phyloP scores from a whole-genome alignment of 768 basidiomycete species.

The Lactarius psammicola region DNA sequence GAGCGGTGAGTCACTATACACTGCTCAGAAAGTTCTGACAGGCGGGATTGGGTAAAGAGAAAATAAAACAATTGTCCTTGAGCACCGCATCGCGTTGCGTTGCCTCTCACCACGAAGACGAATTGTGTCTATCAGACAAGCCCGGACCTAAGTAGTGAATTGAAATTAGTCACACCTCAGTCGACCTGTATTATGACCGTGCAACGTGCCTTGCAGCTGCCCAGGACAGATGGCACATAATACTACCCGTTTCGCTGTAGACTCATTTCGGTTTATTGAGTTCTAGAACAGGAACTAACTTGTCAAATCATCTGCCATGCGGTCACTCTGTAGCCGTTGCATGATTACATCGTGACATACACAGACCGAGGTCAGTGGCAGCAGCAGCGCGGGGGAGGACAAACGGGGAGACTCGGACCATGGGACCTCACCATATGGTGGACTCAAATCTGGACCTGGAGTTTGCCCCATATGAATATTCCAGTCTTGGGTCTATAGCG shows the following conservation, averaged over 20 bases:
- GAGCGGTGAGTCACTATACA: background rate
- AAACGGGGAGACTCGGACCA: background rate
- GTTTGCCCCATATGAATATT: background rate
- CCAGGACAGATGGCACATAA: background rate
- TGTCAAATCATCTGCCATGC: background rate
- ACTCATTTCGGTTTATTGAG: background rate
- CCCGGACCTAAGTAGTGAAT: background rate
- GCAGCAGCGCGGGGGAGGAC: background rate
- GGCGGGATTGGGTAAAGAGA: background rate
- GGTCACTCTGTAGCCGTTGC: background rate
- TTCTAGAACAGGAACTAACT: background rate
- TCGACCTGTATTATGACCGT: background rate
- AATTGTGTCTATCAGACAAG: background rate
- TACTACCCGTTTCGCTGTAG: background rate
- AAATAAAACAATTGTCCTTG: background rate
- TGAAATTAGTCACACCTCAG: background rate
- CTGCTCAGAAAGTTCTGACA: background rate
- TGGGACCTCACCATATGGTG: background rate
- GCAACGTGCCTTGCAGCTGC: background rate
- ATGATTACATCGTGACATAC: background rate
- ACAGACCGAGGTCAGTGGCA: background rate
- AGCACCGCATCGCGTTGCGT: background rate
- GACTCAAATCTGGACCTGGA: background rate
- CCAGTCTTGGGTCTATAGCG: background rate
- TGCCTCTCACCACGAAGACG: background rate